Evolutionary conservation across 176 grass and related monocot genomes (phyloP).

Genomic region (Aegilops longissima): DNA sequence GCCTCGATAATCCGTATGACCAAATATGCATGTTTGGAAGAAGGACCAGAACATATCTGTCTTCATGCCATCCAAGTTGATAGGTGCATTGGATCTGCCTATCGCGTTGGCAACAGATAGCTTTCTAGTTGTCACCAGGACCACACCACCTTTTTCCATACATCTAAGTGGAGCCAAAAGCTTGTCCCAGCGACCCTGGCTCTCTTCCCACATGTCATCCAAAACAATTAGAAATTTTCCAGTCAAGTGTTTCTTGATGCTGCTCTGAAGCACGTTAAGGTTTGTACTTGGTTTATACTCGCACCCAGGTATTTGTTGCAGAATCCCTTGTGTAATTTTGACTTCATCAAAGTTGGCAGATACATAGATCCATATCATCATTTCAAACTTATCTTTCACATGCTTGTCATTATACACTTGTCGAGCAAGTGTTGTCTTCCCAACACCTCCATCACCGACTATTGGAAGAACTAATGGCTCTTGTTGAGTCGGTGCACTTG

Average conservation of each 20-base stretch:
- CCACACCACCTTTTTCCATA: slow-evolving; percentile 13
- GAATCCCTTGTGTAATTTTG: slow-evolving; percentile 35
- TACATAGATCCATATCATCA: slow-evolving; percentile 46
- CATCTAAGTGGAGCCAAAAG: slow-evolving; percentile 53
- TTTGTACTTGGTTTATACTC: background rate
- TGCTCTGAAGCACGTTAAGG: slow-evolving; percentile 27
- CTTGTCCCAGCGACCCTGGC: slow-evolving; percentile 42
- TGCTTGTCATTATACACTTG: slow-evolving; percentile 30
- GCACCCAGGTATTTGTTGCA: slow-evolving; percentile 3
- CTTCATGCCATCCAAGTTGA: slow-evolving; percentile 44
- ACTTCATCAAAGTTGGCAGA: slow-evolving; percentile 45
- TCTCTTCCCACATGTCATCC: slow-evolving; percentile 64
- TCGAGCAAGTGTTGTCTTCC: slow-evolving; percentile 52
- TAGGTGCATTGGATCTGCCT: background rate
- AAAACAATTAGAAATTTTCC: slow-evolving; percentile 51
- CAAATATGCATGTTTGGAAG: slow-evolving; percentile 54
- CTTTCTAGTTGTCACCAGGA: slow-evolving; percentile 52
- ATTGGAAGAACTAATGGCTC: slow-evolving; percentile 16
- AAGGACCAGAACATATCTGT: slow-evolving; percentile 25
- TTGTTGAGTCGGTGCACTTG: background rate
- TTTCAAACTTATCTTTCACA: background rate
- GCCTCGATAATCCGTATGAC: background rate
- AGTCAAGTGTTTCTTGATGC: slow-evolving; percentile 31
- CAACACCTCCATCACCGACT: slow-evolving; percentile 40
- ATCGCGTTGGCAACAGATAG: slow-evolving; percentile 26